phyloP scores from a whole-genome alignment of 495 filamentous ascomycete genomes.

The Aspergillus leporis region DNA sequence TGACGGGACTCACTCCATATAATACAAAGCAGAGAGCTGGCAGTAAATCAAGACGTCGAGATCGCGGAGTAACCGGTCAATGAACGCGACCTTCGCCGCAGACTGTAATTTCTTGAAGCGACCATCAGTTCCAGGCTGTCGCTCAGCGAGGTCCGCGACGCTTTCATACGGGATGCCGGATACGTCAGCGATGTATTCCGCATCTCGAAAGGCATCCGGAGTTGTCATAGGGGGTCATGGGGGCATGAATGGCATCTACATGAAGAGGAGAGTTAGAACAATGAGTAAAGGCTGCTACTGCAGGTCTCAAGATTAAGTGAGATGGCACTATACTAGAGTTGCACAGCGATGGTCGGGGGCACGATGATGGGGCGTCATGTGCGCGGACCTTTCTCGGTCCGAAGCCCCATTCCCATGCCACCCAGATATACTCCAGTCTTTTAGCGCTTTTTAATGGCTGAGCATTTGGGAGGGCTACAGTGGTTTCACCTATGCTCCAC shows the following conservation, averaged over 20 bases:
- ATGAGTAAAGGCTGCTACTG: constrained; percentile 7
- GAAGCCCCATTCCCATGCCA: not conserved
- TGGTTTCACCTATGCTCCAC: not conserved
- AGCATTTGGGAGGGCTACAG: too few relatives aligned
- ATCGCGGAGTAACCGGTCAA: constrained; percentile 68
- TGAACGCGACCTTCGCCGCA: constrained; percentile 53
- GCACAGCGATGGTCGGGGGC: not conserved
- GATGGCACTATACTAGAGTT: constrained; percentile 5
- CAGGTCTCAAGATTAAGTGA: not conserved
- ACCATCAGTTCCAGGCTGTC: constrained; percentile 20
- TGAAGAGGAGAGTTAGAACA: constrained; percentile 1
- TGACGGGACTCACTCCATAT: constrained; percentile 74
- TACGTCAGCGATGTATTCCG: constrained; percentile 53
- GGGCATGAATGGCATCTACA: constrained; percentile 32
- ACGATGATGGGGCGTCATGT: constrained; percentile 6
- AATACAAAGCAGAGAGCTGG: constrained; percentile 80
- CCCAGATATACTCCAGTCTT: too few relatives aligned
- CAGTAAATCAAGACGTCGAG: constrained; percentile 81
- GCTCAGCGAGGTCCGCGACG: constrained; percentile 23
- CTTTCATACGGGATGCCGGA: constrained; percentile 43
- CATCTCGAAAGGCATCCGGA: constrained; percentile 52
- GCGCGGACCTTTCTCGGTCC: constrained; percentile 24
- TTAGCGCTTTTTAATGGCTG: too few relatives aligned
- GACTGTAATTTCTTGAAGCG: constrained; percentile 42
- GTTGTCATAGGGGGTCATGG: constrained; percentile 55